A percentile compares a stretch with the other conserved stretches of the same genome.
Evolutionary conservation across 495 filamentous ascomycete genomes (phyloP).

Genomic region (Penicillium taxi): DNA sequence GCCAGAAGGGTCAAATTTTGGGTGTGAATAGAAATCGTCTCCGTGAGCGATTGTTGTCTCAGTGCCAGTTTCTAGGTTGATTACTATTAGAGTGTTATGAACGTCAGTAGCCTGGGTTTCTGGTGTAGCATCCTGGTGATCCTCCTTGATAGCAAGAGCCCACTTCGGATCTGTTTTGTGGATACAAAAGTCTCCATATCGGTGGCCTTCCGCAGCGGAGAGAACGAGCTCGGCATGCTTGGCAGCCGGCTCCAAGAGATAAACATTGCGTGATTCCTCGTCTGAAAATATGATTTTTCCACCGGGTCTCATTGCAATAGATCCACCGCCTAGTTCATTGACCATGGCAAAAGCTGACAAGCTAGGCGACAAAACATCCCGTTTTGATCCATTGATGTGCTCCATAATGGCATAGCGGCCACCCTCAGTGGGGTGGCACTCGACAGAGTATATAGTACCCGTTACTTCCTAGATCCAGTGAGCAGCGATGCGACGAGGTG

Average conservation of each 20-base stretch:
- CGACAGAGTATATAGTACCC: slow-evolving; percentile 34
- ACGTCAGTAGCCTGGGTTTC: slow-evolving; percentile 23
- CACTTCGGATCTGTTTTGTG: slow-evolving; percentile 25
- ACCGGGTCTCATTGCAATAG: slow-evolving; percentile 19
- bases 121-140: slow-evolving; percentile 31
- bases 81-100: slow-evolving; percentile 19
- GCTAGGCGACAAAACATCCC: slow-evolving; percentile 34
- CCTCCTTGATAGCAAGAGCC: slow-evolving; percentile 41
- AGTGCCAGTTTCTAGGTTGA: slow-evolving; percentile 12
- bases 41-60: slow-evolving; percentile 21
- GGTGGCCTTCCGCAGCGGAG: slow-evolving; percentile 20
- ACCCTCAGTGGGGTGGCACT: slow-evolving; percentile 31
- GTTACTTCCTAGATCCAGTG: slow-evolving; percentile 13
- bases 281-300: slow-evolving; percentile 38
- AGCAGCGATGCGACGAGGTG: slow-evolving; percentile 2
- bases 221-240: slow-evolving; percentile 13
- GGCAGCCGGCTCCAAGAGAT: slow-evolving; percentile 23
- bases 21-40: slow-evolving; percentile 43
- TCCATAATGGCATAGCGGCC: slow-evolving; percentile 35
- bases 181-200: slow-evolving; percentile 30
- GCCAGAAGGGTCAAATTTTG: slow-evolving; percentile 39
- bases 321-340: slow-evolving; percentile 34
- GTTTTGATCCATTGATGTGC: slow-evolving; percentile 15
- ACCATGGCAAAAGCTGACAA: slow-evolving; percentile 32
- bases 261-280: slow-evolving; percentile 26